These are phyloP conservation scores for Scheffersomyces titani DNA, from an alignment of 1,139 yeast genomes.

Conservation along the genomic window DNA sequence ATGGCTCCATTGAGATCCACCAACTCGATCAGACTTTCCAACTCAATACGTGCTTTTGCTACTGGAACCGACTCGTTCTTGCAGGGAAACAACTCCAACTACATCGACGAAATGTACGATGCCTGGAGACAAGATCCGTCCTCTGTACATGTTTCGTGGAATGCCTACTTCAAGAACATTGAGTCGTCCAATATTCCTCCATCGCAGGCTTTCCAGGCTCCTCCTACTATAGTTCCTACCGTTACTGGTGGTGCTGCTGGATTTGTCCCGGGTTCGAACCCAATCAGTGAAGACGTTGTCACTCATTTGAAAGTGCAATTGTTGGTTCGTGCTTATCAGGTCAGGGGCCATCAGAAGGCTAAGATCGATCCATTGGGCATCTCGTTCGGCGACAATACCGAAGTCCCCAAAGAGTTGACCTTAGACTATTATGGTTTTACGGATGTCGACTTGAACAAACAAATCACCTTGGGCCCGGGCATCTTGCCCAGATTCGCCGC, in stretches of 20 bases:
- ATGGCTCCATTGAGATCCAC: conserved; percentile 1
- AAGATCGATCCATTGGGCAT: conserved; percentile 92
- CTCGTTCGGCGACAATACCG: conserved; percentile 70
- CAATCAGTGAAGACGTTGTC: conserved; percentile 63
- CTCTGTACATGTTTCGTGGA: conserved; percentile 95
- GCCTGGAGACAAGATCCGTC: conserved; percentile 92
- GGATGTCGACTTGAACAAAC: conserved; percentile 78
- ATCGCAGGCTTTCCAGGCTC: conserved; percentile 79
- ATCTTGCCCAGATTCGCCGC: conserved; percentile 89
- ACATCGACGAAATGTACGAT: conserved; percentile 96
- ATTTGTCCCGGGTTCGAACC: conserved; percentile 51
- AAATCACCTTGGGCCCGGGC: conserved; percentile 95
- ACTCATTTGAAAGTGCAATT: conserved; percentile 94
- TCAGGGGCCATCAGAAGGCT: conserved; percentile 96
- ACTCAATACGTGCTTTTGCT: conserved; percentile 22
- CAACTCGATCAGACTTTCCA: neutral
- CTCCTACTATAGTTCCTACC: conserved; percentile 81
- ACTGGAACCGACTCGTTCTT: conserved; percentile 64
- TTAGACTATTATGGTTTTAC: conserved; percentile 90
- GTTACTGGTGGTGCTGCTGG: conserved; percentile 75
- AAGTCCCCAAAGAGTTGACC: conserved; percentile 81
- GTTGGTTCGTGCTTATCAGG: conserved; percentile 97
- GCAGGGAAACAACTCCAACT: conserved; percentile 83
- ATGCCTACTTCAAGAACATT: conserved; percentile 90
- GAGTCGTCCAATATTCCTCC: conserved; percentile 70